Evolutionary conservation across 345 rosid species (phyloP).

Genomic region (Aquilaria yunnanensis): DNA sequence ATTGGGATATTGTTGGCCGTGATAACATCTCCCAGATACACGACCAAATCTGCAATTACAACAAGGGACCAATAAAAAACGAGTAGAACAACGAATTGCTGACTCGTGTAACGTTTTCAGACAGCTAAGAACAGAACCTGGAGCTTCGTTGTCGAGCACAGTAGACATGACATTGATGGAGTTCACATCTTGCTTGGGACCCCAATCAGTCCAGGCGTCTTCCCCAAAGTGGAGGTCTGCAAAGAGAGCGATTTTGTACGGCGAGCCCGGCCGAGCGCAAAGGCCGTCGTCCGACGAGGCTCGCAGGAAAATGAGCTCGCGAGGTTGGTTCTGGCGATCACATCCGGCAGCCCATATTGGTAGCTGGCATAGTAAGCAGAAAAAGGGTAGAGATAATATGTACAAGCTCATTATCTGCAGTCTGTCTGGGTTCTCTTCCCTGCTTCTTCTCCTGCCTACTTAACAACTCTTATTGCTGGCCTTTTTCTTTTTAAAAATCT

Average conservation of each 20-base stretch:
- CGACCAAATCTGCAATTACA: conserved; percentile 55
- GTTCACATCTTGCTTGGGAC: conserved; percentile 57
- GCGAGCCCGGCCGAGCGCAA: conserved; percentile 23
- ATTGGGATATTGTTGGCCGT: conserved; percentile 73
- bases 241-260: conserved; percentile 56
- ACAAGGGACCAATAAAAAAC: no score
- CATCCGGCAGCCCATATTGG: conserved; percentile 16
- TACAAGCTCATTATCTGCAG: no score
- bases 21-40: conserved; percentile 84
- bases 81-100: no score
- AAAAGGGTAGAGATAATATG: not conserved
- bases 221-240: conserved; percentile 89
- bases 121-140: conserved; percentile 27
- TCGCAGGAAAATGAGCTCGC: conserved; percentile 7
- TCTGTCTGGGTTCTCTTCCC: no score
- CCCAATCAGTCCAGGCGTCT: conserved; percentile 74
- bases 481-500: no score
- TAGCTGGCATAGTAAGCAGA: conserved; percentile 8
- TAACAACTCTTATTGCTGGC: no score
- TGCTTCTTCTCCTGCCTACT: no score
- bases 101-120: no score
- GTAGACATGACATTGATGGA: conserved; percentile 54
- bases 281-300: conserved; percentile 19
- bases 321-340: conserved; percentile 8
- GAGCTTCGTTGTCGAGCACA: conserved; percentile 54